These are phyloP conservation scores for Trichosporon coremiiforme DNA, from an alignment of 1,284 basidiomycete species.

Conservation along the genomic window DNA sequence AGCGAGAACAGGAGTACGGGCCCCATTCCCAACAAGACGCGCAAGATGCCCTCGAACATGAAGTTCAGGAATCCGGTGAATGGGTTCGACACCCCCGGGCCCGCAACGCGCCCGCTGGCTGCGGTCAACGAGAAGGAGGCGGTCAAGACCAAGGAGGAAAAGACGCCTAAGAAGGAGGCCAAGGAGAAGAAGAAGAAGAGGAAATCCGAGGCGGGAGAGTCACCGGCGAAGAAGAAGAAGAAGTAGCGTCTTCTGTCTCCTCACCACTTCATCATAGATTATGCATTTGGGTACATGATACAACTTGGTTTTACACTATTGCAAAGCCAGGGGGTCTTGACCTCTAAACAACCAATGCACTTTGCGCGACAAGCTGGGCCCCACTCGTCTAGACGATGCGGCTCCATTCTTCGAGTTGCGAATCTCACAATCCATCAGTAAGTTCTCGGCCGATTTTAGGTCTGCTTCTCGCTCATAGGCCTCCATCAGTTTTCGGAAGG, in stretches of 20 bases:
- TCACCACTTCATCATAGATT: background rate
- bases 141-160: constrained; percentile 21
- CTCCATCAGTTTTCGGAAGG: constrained; percentile 48
- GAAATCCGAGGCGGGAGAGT: constrained; percentile 30
- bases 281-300: constrained; percentile 15
- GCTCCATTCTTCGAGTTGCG: constrained; percentile 41
- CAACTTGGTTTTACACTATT: background rate
- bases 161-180: constrained; percentile 20
- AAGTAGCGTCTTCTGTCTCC: constrained; percentile 28
- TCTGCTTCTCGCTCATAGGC: constrained; percentile 46
- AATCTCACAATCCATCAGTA: constrained; percentile 49
- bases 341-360: constrained; percentile 47
- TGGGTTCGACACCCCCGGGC: constrained; percentile 48
- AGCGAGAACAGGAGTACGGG: background rate
- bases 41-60: constrained; percentile 22
- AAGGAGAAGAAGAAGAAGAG: constrained; percentile 37
- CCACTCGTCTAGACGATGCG: constrained; percentile 41
- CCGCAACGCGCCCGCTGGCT: constrained; percentile 22
- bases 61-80: constrained; percentile 50
- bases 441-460: constrained; percentile 31
- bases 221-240: constrained; percentile 45
- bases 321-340: constrained; percentile 45
- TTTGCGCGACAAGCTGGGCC: constrained; percentile 44
- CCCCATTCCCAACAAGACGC: background rate
- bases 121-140: background rate